Base-by-base conservation (phyloP, 2,329 filamentous ascomycete species). In the Didymella keratinophila region DNA sequence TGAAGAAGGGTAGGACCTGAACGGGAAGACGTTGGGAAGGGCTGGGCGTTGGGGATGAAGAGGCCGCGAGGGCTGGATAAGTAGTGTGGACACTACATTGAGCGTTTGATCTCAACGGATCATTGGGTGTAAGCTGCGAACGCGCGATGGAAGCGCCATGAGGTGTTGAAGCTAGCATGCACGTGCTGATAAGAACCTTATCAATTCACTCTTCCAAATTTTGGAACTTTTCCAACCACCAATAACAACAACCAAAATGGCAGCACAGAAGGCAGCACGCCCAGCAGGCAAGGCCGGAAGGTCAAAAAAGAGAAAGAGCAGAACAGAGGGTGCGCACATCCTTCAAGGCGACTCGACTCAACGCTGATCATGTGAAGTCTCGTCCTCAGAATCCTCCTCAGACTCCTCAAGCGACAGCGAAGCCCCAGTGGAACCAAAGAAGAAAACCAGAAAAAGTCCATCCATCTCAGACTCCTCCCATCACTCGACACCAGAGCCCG, bases 311-410 rank as follows among this genome's bases (percentile, higher is more conserved):
- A 70, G 63, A 41, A 72, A 70, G 52, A 67, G 65, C 4, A 62
- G 73, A n/a, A 73, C 71, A 9, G 69, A 73, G 39, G 65, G 73
- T 73, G 54, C 7, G 52, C 21, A 11, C 23, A n/a, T n/a, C n/a
- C n/a, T n/a, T n/a, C n/a, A n/a, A n/a, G n/a, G n/a, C n/a, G n/a
- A n/a, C n/a, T n/a, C n/a, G n/a, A n/a, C n/a, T n/a, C n/a, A n/a
- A 25, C 28, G 46, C 59, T 70, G 46, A 73, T 49, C 21, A 45
- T 23, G 10, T 37, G 59, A 66, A 65, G 64, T 71, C 20, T 76
- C 72, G 16, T 75, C 72, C 27, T 71, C 70, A 63, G 53, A 73
- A 45, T 69, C 57, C 36, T 75, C 72, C 23, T 71, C 70, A 64
- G 53, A 73, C 44, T 69, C 57, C 39, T 62, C 62, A 11, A 66